phyloP scores from a whole-genome alignment of 2,329 filamentous ascomycete genomes.

The Fusarium papillatum region DNA sequence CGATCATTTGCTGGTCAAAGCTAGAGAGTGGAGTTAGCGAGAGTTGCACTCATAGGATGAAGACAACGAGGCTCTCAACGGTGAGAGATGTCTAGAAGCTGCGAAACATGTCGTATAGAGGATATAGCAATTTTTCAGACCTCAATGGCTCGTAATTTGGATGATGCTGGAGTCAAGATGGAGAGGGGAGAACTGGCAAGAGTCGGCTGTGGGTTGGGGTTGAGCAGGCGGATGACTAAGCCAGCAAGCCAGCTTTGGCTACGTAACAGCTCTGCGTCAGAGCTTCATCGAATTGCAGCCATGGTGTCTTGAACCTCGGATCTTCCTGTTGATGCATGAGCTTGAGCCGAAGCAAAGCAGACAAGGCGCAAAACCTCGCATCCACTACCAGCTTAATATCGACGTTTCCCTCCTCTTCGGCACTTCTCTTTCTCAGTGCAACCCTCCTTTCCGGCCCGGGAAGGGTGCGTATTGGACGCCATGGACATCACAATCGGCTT shows the following conservation, averaged over 20 bases:
- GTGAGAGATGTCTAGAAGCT: not conserved
- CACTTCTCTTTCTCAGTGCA: constrained; percentile 3
- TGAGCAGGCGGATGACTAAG: constrained; percentile 39
- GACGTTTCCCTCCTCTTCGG: not conserved
- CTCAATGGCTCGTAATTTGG: not conserved
- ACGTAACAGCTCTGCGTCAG: constrained; percentile 34
- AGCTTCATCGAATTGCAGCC: constrained; percentile 40
- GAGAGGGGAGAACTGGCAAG: not conserved
- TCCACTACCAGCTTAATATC: not conserved
- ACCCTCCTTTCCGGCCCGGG: constrained; percentile 17
- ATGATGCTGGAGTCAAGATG: constrained; percentile 17
- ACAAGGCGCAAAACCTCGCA: constrained; percentile 15
- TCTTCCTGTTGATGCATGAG: constrained; percentile 18
- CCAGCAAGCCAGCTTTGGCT: constrained; percentile 25
- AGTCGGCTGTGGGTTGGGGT: constrained; percentile 11
- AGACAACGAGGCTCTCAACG: not conserved
- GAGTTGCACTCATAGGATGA: not conserved
- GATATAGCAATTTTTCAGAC: not conserved
- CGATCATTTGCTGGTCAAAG: not conserved
- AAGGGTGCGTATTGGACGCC: constrained; percentile 27
- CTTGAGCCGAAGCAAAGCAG: constrained; percentile 25
- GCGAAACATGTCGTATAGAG: not conserved
- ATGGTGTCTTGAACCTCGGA: constrained; percentile 42
- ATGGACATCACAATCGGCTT: constrained; percentile 79
- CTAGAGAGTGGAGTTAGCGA: not conserved